phyloP scores from a whole-genome alignment of 2,329 filamentous ascomycete species.

The Acarospora socialis region DNA sequence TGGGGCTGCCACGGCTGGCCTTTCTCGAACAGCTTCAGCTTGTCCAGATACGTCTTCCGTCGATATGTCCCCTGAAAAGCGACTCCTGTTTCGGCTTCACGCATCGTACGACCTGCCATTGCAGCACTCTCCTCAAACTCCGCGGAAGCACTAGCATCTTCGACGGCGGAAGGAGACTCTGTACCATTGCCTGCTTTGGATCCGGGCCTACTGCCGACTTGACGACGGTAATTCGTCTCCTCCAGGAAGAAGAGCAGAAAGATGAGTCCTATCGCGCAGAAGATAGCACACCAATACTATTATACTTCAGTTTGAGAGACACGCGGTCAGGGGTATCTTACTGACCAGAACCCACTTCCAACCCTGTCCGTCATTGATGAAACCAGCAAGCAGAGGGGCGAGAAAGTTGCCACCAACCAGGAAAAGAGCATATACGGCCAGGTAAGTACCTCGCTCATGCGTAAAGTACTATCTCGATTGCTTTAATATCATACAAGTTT shows the following conservation, averaged over 20 bases:
- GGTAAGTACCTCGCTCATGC: conserved; percentile 27
- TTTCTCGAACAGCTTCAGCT: conserved; percentile 8
- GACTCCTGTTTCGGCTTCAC: conserved; percentile 6
- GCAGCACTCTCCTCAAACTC: too few relatives aligned
- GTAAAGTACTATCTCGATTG: conserved; percentile 25
- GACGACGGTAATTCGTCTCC: conserved; percentile 41
- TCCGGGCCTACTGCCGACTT: conserved; percentile 21
- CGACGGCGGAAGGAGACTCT: too few relatives aligned
- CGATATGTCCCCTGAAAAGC: too few relatives aligned
- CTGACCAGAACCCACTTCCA: conserved; percentile 16
- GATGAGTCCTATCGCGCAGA: conserved; percentile 34
- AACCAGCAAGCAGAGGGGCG: conserved; percentile 11
- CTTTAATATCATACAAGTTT: neutral
- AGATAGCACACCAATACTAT: conserved; percentile 39
- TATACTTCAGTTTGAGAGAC: neutral
- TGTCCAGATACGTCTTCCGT: conserved; percentile 6
- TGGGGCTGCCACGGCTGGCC: conserved; percentile 6
- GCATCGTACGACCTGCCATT: conserved; percentile 5
- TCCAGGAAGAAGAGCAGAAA: conserved; percentile 46
- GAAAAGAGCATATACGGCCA: conserved; percentile 27
- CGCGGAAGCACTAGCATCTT: too few relatives aligned
- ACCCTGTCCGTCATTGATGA: conserved; percentile 13
- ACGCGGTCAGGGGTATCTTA: conserved; percentile 1
- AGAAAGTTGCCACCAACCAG: conserved; percentile 30
- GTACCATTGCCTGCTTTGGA: conserved; percentile 7